Evolutionary conservation across 2,329 filamentous ascomycete species (phyloP), one percentile per base, ranked within the genome.

Genomic region (Exophiala oligosperma): DNA sequence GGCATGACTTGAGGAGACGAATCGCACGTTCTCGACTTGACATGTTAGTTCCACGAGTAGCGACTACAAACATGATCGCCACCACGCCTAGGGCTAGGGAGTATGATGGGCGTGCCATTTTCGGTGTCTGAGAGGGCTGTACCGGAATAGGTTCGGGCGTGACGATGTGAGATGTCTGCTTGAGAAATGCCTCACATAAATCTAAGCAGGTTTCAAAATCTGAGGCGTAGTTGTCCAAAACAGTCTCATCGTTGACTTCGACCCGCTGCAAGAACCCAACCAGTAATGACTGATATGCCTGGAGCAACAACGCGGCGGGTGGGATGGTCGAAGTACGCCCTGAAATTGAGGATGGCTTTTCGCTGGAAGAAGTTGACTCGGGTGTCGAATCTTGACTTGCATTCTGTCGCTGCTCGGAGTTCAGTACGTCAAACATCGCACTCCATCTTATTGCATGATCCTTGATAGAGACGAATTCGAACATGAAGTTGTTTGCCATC

Each of bases 31-130:
- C 77, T 21, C 86, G 80, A 35, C 82, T 76, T 1, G 73, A 64
- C 0, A 80, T 78, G 59, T 87, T 81, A 9, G 85, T 80, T 66
- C 85, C 89, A 67, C 87, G 87, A 5, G 83, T 87, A 5, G 83
- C 85, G n/a, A 85, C 82, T 4, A 87, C 79, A 62, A 84, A 88
- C 1, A 89, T 76, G 0, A 85, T 84, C 2, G 85, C 82, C 3
- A 89, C 79, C 54, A 89, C 83, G 17, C 85, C 86, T 9, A 86
- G 71, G 51, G 87, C 84, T 24, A 85, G 80, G 44, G 83, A 84
- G 69, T 89, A 89, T 64, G 51, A 64, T 35, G 59, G 59, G 12
- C 54, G 44, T 14, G 47, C 43, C 9, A 56, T 14, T 11, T 11
- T 28, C 28, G 40, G 51, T 29, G 29, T 43, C 26, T 32, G 26